Evolutionary conservation across 768 basidiomycete genomes (phyloP).

Genomic region (Gymnopilus dilepis): DNA sequence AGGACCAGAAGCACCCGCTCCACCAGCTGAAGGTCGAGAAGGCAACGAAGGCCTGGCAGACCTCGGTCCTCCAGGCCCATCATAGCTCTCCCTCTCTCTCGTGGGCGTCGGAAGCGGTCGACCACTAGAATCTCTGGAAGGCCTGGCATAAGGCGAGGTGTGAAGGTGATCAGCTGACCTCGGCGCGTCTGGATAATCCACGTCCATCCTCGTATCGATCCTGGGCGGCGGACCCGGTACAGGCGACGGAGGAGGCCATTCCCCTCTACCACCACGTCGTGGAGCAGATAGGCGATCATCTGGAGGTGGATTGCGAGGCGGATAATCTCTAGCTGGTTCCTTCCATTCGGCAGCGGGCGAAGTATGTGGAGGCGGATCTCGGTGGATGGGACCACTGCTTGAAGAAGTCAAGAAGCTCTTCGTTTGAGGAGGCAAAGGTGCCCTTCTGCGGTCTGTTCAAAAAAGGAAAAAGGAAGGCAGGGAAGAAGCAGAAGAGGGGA

Average conservation of each 20-base stretch:
- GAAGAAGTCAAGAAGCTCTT: conserved; percentile 34
- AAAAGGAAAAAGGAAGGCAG: conserved; percentile 7
- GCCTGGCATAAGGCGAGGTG: conserved; percentile 9
- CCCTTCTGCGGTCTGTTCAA: conserved; percentile 42
- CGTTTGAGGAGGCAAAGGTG: conserved; percentile 51
- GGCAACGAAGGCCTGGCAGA: not conserved
- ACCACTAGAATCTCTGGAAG: conserved; percentile 16
- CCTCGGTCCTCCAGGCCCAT: not conserved
- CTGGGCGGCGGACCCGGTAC: conserved; percentile 11
- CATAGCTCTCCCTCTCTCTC: not conserved
- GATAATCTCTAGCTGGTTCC: not conserved
- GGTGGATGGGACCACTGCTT: conserved; percentile 3
- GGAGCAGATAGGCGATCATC: not conserved
- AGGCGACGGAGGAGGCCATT: conserved; percentile 13
- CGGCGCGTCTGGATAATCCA: conserved; percentile 26
- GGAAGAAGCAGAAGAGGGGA: conserved; percentile 16
- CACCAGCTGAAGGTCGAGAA: not conserved
- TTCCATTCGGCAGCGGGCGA: conserved; percentile 1
- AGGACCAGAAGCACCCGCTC: not conserved
- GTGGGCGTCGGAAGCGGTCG: conserved; percentile 29
- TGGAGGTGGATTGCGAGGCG: not conserved
- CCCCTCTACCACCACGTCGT: conserved; percentile 16
- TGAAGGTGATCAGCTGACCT: not conserved
- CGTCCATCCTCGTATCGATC: conserved; percentile 32
- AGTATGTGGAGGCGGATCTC: conserved; percentile 18